Conservation (phyloP, 1,139 yeast species). For the Ashbya aceris region DNA sequence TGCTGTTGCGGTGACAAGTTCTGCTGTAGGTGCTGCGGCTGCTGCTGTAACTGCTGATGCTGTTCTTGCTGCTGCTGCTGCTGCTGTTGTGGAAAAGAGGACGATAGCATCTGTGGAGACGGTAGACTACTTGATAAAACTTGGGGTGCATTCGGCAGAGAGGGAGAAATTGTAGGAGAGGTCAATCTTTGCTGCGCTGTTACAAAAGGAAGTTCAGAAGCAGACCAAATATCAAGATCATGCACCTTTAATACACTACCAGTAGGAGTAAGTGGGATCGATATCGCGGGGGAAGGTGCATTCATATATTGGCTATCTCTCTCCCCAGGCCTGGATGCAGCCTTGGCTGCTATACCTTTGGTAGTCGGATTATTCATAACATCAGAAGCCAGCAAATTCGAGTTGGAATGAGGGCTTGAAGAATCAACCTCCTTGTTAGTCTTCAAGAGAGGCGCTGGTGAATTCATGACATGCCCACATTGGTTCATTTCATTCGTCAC, state of each 20-base stretch:
- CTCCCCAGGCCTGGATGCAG: too few species aligned
- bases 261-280: constrained; percentile 1
- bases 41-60: constrained; percentile 4
- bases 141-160: not conserved
- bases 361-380: too few species aligned
- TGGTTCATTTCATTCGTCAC: too few species aligned
- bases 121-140: too few species aligned
- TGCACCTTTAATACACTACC: not conserved
- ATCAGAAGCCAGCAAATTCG: too few species aligned
- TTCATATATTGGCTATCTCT: not conserved
- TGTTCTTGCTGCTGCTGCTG: not conserved
- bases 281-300: not conserved
- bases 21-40: constrained; percentile 6
- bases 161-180: not conserved
- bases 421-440: too few species aligned
- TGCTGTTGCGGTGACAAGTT: too few species aligned
- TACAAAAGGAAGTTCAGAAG: not conserved
- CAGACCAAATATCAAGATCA: not conserved
- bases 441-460: too few species aligned
- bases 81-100: not conserved
- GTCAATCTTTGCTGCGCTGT: not conserved
- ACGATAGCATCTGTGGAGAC: too few species aligned
- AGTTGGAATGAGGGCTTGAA: too few species aligned
- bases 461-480: too few species aligned
- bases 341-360: too few species aligned